Base-by-base conservation (phyloP, 2,329 filamentous ascomycete species). In the Ceratocystis colombiana region DNA sequence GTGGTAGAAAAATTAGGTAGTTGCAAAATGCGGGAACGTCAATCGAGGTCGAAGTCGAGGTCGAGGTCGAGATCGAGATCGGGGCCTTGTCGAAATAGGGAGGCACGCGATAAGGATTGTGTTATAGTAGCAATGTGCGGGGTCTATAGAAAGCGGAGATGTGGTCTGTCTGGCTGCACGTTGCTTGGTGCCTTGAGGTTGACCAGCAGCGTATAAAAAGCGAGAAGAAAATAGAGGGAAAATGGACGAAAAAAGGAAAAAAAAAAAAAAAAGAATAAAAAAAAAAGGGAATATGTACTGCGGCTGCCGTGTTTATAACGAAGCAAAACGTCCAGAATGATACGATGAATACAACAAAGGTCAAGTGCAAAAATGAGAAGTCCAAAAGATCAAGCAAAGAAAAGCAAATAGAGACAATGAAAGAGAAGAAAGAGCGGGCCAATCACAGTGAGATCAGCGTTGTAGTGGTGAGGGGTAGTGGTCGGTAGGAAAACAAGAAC, bases 131-230 rank as follows among this genome's bases (percentile, higher is more conserved):
- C 55, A 59, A 59, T 59, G 30, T 59, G 55, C 55, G 61, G 37
- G 61, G 37, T 45, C 37, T 48, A 48, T 45, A 28, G 61, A 33
- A 48, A 48, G 61, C 45, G 61, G 61, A 62, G 61, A 62, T 45
- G 61, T 62, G 61, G 37, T 48, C 61, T 48, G 64, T 48, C 20
- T 28, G 8, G 22, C 48, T 20, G 45, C 6, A 44, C 37, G 61
- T 44, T 62, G 59, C n/a, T 15, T 45, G 37, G 33, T 41, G 37
- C 37, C 37, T 41, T 41, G 37, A 41, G 33, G 8, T 41, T 41
- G 37, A 12, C 37, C 37, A 12, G 37, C 12, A 15, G 37, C 37
- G 37, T 41, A 15, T 41, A 41, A 12, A 41, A 41, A 12, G 10
- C 33, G 10, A 41, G 37, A 41, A 12, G 33, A 37, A 41, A 41